Percentiles rank a stretch among this genome's conserved stretches.
Conservation (phyloP, 768 basidiomycete genomes). For the Pilatotrama ljubarskyi region DNA sequence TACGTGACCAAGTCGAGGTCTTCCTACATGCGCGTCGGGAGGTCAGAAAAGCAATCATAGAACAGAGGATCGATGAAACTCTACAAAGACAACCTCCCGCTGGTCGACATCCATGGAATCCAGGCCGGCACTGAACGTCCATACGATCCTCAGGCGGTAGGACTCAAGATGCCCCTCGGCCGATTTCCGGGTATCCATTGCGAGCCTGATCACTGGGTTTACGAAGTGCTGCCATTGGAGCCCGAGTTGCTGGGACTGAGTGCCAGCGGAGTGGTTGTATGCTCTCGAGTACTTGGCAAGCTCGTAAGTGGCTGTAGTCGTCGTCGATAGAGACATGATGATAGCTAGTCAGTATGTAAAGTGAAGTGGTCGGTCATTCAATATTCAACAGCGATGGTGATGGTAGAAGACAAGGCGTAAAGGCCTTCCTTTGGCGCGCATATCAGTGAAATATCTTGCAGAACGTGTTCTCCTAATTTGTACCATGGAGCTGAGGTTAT, state of each 20-base stretch:
- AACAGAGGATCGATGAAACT: slow-evolving; percentile 31
- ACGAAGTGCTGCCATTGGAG: slow-evolving; percentile 79
- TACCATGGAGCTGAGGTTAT: too few relatives aligned
- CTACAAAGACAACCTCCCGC: slow-evolving; percentile 67
- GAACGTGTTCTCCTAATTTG: too few relatives aligned
- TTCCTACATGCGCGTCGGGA: slow-evolving; percentile 48
- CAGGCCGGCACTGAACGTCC: slow-evolving; percentile 48
- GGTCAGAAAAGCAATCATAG: neutral
- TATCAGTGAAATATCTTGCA: too few relatives aligned
- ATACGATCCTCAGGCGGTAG: slow-evolving; percentile 63
- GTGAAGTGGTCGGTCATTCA: too few relatives aligned
- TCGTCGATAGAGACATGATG: slow-evolving; percentile 51
- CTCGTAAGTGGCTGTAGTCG: slow-evolving; percentile 55
- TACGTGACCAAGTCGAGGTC: slow-evolving; percentile 74
- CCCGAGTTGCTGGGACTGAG: slow-evolving; percentile 23
- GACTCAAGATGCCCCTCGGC: slow-evolving; percentile 54
- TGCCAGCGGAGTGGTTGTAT: slow-evolving; percentile 40
- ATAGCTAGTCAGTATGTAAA: too few relatives aligned
- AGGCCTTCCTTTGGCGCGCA: too few relatives aligned
- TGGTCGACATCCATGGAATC: slow-evolving; percentile 43
- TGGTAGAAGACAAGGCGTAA: too few relatives aligned
- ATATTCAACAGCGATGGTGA: too few relatives aligned
- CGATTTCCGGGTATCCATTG: slow-evolving; percentile 56
- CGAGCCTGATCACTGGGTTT: slow-evolving; percentile 64
- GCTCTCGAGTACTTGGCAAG: slow-evolving; percentile 70